A percentile compares a stretch with the other conserved stretches of the same genome.
Evolutionary conservation across 768 basidiomycete species (phyloP).

Genomic region (Lentinus brumalis): DNA sequence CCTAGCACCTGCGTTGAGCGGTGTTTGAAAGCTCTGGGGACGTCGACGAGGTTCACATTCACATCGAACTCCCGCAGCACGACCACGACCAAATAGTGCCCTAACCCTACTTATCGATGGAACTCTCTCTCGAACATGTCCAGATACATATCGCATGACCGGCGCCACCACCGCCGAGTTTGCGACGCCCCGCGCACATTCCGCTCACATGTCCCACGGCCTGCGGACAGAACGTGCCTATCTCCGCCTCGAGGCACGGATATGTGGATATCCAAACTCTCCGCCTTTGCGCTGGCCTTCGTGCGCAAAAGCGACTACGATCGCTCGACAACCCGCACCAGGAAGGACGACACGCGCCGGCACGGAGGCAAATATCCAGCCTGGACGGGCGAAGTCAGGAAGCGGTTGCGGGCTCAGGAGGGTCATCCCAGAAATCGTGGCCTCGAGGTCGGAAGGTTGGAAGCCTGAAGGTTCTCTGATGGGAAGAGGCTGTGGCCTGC

Average conservation of each 20-base stretch:
- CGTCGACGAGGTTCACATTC: not conserved
- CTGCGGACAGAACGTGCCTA: conserved; percentile 6
- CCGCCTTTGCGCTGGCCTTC: too few species aligned
- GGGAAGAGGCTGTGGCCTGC: not conserved
- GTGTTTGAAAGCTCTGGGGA: not conserved
- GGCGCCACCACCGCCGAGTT: not conserved
- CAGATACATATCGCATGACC: not conserved
- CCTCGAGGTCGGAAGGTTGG: not conserved
- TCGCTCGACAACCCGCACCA: not conserved
- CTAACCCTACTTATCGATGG: not conserved
- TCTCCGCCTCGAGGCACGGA: conserved; percentile 16
- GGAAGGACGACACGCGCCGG: not conserved
- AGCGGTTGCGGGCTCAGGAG: too few species aligned
- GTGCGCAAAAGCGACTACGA: not conserved
- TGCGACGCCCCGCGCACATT: not conserved
- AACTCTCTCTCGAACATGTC: not conserved
- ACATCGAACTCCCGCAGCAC: not conserved
- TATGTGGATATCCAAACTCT: not conserved
- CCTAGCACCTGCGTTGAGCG: too few species aligned
- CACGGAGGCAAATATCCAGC: too few species aligned
- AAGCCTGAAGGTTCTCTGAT: not conserved
- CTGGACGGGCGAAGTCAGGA: too few species aligned
- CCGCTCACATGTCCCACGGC: not conserved
- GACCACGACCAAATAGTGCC: not conserved
- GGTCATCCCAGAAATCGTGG: too few species aligned